These are phyloP conservation scores for Microbotryomycetes sp. DNA, from an alignment of 1,284 basidiomycete genomes.

Conservation along the genomic window DNA sequence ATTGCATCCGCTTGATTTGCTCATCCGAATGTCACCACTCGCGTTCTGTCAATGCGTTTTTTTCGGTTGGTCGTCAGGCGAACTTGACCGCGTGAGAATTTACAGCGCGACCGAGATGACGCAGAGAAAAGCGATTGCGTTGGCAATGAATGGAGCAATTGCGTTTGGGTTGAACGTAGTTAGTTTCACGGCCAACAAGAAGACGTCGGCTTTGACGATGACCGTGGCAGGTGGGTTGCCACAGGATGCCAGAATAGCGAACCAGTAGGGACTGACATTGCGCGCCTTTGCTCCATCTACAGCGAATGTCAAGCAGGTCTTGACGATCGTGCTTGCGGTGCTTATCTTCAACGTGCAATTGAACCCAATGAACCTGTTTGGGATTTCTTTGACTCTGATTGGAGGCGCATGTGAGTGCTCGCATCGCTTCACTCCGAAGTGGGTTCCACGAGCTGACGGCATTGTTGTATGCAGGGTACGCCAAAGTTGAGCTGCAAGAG, in stretches of 20 bases:
- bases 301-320: slow-evolving; percentile 90
- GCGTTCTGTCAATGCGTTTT: slow-evolving; percentile 78
- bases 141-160: slow-evolving; percentile 70
- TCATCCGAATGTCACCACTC: slow-evolving; percentile 75
- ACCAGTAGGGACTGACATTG: background rate
- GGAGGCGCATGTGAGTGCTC: slow-evolving; percentile 58
- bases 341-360: slow-evolving; percentile 73
- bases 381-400: slow-evolving; percentile 69
- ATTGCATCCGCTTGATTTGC: slow-evolving; percentile 76
- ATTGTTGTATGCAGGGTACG: slow-evolving; percentile 21
- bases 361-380: slow-evolving; percentile 65
- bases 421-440: background rate
- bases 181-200: slow-evolving; percentile 67
- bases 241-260: background rate
- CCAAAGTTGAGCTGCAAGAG: slow-evolving; percentile 29
- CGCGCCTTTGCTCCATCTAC: slow-evolving; percentile 2
- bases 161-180: slow-evolving; percentile 88
- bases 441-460: background rate
- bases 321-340: slow-evolving; percentile 80
- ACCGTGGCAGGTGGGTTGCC: slow-evolving; percentile 67
- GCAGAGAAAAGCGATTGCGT: slow-evolving; percentile 49
- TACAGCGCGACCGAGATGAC: slow-evolving; percentile 55
- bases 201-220: slow-evolving; percentile 77
- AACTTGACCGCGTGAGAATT: slow-evolving; percentile 58
- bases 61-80: slow-evolving; percentile 68